Percentiles rank a stretch among this genome's conserved stretches.
phyloP scores from a whole-genome alignment of 129 eudicot genomes.

The carrot (Daucus carota) region DH1_v3.0 NC_030381.2:47969501-47970000 shows the following conservation, averaged over 20 bases:
- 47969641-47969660: conserved; percentile 94
- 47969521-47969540: not conserved
- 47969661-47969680: conserved; percentile 91
- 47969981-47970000: conserved; percentile 89
- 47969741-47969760: conserved; percentile 92
- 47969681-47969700: conserved; percentile 79
- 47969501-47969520: not conserved
- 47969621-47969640: conserved; percentile 73
- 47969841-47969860: not conserved
- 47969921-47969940: conserved; percentile 58
- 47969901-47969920: conserved; percentile 14
- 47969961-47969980: conserved; percentile 61
- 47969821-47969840: not conserved
- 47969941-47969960: conserved; percentile 52
- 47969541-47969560: not conserved
- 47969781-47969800: conserved; percentile 92
- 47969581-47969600: conserved; percentile 31
- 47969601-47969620: conserved; percentile 84
- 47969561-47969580: not conserved
- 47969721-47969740: conserved; percentile 52
- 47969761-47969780: conserved; percentile 99
- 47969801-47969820: not conserved
- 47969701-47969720: conserved; percentile 88
- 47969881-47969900: too few species aligned
- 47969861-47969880: too few species aligned